Evolutionary conservation across 306 rosid genomes (phyloP), one percentile per base, ranked within the genome.

Genomic region (Quercus glauca): DNA sequence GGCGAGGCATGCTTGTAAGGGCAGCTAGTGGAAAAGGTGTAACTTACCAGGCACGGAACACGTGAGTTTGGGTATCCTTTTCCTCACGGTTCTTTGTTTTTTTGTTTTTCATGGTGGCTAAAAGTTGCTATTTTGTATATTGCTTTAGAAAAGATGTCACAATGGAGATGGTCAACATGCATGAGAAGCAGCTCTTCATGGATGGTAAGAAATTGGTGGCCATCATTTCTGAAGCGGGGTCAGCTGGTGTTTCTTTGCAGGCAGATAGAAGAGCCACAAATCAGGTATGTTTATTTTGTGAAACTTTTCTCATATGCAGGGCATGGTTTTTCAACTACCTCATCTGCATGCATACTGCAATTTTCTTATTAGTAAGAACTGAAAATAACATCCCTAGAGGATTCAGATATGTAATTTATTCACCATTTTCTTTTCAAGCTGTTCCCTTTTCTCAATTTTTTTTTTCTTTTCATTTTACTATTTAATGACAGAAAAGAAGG

Each of bases 111-210:
- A 55, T 74, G 25, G 59, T 71, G 59, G 31, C 65, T 85, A 75
- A 77, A 51, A 77, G 41, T 69, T 71, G 35, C 65, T 20, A 35
- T 35, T 64, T 71, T 77, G 52, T 77, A 63, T 75, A 65, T 74
- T 81, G 55, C 73, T 80, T 76, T 86, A 95, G 99, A 81, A 95
- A 95, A 87, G 99, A 95, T 21, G 88, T 95, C 76, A 83, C 96
- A 29, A 90, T 93, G 99, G 99, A 95, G 87, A 95, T 95, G 99
- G 99, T 95, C 75, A 95, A 95, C 88, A 95, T 95, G 99, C 93
- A 95, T 52, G 99, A 95, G 89, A 95, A 93, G 83, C 96, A 95
- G 84, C 98, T 93, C 72, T 95, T 95, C 85, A 92, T 95, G 99
- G 98, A 93, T 43, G 98, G 98, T 81, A 93, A 91, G 77, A 95